Conservation (phyloP, 176 grass and related monocot genomes). For the Oropetium thomaeum region DNA sequence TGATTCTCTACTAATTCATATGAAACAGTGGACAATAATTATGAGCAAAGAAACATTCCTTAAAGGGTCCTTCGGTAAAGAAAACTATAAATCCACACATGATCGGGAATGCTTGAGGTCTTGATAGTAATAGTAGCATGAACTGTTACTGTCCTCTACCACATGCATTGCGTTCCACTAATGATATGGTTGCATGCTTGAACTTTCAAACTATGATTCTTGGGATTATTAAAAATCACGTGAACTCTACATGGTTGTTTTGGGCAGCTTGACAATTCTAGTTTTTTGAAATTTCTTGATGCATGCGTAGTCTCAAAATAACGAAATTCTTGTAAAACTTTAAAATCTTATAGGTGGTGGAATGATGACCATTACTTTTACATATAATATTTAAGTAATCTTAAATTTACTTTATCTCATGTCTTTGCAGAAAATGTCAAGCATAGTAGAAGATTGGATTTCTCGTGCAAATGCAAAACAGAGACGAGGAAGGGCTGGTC, state of each 20-base stretch:
- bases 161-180: neutral
- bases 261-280: neutral
- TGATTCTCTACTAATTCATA: constrained; percentile 20
- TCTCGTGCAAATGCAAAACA: constrained; percentile 95
- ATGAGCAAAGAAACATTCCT: neutral
- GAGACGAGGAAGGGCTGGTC: constrained; percentile 86
- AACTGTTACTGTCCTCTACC: neutral
- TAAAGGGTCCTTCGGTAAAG: no score
- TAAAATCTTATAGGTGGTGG: constrained; percentile 3
- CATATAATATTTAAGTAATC: constrained; percentile 20
- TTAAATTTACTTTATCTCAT: constrained; percentile 15
- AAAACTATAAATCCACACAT: neutral
- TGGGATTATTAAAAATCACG: constrained; percentile 11
- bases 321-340: constrained; percentile 10
- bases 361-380: neutral
- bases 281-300: constrained; percentile 18
- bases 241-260: constrained; percentile 9
- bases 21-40: neutral
- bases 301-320: neutral
- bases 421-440: constrained; percentile 96
- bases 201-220: neutral
- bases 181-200: neutral
- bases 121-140: neutral
- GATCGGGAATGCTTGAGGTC: neutral
- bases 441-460: constrained; percentile 99